phyloP scores from a whole-genome alignment of 1,284 basidiomycete genomes.

The Rhodofomes roseus region DNA sequence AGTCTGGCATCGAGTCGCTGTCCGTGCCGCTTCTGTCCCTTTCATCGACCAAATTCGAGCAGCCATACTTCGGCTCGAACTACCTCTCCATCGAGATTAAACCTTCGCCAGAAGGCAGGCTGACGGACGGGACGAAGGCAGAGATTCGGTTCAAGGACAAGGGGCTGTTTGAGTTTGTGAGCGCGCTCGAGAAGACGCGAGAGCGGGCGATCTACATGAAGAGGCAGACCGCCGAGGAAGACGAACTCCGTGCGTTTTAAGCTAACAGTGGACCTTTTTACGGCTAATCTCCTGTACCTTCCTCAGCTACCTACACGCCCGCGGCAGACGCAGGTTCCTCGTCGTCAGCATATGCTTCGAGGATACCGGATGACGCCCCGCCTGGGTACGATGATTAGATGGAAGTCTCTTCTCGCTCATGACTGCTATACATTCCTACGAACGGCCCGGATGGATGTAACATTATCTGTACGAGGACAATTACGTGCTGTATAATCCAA shows the following conservation, averaged over 20 bases:
- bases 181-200: slow-evolving; percentile 67
- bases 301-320: slow-evolving; percentile 32
- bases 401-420: background rate
- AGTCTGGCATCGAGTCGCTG: slow-evolving; percentile 43
- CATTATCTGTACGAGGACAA: background rate
- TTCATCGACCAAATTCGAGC: slow-evolving; percentile 66
- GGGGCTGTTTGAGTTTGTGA: slow-evolving; percentile 71
- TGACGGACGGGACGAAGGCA: slow-evolving; percentile 56
- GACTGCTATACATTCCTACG: background rate
- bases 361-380: slow-evolving; percentile 48
- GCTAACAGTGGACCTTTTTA: too few relatives aligned
- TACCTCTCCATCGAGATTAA: slow-evolving; percentile 63
- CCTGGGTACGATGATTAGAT: slow-evolving; percentile 54
- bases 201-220: slow-evolving; percentile 73
- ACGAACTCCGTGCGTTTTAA: slow-evolving; percentile 60
- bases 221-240: slow-evolving; percentile 46
- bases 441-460: slow-evolving; percentile 1
- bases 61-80: slow-evolving; percentile 69
- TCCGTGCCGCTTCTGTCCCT: slow-evolving; percentile 61
- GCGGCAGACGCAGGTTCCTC: slow-evolving; percentile 50
- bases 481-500: background rate
- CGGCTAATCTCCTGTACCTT: background rate
- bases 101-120: slow-evolving; percentile 60
- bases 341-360: slow-evolving; percentile 34
- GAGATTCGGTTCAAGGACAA: slow-evolving; percentile 67